A percentile compares a stretch with the other conserved stretches of the same genome.
Conservation (phyloP, 23 red algal species). For the Gracilaria vermiculophylla region DNA sequence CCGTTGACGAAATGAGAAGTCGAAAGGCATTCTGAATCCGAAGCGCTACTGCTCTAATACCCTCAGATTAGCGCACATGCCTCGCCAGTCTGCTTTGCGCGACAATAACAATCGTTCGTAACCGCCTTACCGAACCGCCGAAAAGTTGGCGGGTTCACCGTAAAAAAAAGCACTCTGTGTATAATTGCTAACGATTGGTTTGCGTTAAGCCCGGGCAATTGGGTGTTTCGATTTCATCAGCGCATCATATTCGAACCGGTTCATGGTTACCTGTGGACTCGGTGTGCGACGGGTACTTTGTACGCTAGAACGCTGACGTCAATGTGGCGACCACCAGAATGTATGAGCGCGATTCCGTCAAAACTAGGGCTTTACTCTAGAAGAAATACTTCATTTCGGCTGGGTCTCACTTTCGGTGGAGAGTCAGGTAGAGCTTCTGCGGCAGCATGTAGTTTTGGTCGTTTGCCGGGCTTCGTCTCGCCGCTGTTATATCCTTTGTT, state of each 20-base stretch:
- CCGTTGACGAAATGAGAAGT: constrained; percentile 84
- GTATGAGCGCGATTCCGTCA: neutral
- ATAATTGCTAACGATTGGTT: neutral
- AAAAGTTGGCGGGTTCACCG: neutral
- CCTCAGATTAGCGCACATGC: constrained; percentile 7
- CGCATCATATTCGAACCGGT: no score
- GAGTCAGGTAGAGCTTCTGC: constrained; percentile 43
- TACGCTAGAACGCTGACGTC: neutral
- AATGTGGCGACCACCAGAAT: neutral
- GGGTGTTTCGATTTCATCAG: neutral
- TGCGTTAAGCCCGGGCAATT: neutral
- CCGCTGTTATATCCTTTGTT: neutral
- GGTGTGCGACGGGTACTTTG: no score
- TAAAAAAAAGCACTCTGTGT: constrained; percentile 8
- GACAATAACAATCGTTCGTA: neutral
- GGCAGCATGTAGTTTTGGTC: constrained; percentile 20
- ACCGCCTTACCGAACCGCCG: neutral
- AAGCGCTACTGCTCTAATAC: neutral
- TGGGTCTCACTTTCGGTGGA: neutral
- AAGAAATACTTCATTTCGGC: neutral
- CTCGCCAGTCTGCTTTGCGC: neutral
- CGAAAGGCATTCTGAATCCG: constrained; percentile 65
- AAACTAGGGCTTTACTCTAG: neutral
- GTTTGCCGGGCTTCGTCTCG: neutral
- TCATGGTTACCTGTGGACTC: no score